phyloP scores from a whole-genome alignment of 345 rosid species.

The Gossypium sturtianum region DNA sequence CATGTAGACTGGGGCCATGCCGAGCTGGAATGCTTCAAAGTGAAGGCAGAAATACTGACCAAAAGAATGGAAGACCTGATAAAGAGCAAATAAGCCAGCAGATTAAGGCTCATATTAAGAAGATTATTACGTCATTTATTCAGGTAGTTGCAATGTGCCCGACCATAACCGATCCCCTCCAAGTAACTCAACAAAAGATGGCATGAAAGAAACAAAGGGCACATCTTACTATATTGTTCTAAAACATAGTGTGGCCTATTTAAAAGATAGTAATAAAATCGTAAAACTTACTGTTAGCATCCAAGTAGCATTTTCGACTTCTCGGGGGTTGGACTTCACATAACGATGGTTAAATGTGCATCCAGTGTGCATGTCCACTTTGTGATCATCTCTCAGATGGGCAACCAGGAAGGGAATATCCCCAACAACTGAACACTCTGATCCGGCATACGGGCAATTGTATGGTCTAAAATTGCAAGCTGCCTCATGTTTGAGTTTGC shows the following conservation, averaged over 20 bases:
- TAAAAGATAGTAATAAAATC: background rate
- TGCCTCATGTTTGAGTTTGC: constrained; percentile 70
- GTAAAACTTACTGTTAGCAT: constrained; percentile 41
- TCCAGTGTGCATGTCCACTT: constrained; percentile 80
- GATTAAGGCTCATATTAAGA: background rate
- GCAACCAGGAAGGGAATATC: constrained; percentile 66
- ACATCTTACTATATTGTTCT: background rate
- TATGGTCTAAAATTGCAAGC: constrained; percentile 72
- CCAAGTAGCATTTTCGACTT: constrained; percentile 85
- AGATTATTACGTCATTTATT: background rate
- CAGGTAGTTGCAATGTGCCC: background rate
- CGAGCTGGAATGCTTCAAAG: constrained; percentile 96
- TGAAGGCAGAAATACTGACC: constrained; percentile 97
- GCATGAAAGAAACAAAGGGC: background rate
- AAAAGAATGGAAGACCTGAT: constrained; percentile 89
- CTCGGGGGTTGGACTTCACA: constrained; percentile 73
- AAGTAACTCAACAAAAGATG: background rate
- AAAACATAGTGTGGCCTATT: background rate
- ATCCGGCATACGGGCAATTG: constrained; percentile 74
- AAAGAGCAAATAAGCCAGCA: background rate
- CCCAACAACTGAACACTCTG: constrained; percentile 58
- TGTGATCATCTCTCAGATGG: constrained; percentile 76
- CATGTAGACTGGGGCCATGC: constrained; percentile 95
- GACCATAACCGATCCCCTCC: background rate
- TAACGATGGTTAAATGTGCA: constrained; percentile 77